Conservation (phyloP, 352 stramenopile genomes). For the Phytophthora macrochlamydospora region DNA sequence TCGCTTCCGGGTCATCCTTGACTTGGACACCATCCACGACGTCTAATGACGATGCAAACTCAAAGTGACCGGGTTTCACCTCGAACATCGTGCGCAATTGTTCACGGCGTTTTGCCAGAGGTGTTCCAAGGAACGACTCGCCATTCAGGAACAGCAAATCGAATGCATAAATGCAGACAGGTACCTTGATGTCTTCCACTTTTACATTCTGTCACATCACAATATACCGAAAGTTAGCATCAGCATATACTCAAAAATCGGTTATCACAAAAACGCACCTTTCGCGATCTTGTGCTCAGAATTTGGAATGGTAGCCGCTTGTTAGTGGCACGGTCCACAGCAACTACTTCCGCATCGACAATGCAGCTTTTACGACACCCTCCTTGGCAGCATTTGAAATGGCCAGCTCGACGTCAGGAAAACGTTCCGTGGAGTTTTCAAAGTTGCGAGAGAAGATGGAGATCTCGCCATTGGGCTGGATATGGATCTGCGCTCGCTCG, state of each 20-base stretch:
- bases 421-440: constrained; percentile 98
- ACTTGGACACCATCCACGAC: constrained; percentile 86
- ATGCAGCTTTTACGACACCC: constrained; percentile 91
- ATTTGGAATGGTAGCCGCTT: constrained; percentile 99
- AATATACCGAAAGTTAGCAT: too few species aligned
- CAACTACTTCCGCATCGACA: constrained; percentile 99
- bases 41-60: constrained; percentile 94
- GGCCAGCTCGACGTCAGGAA: constrained; percentile 90
- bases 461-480: constrained; percentile 86
- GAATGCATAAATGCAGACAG: constrained; percentile 96
- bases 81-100: constrained; percentile 94
- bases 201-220: constrained; percentile 61
- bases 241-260: too few species aligned
- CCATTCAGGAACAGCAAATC: constrained; percentile 99
- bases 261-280: constrained; percentile 37
- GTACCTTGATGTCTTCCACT: constrained; percentile 91
- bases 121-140: constrained; percentile 91
- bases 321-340: constrained; percentile 95
- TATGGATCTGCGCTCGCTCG: constrained; percentile 97
- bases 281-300: constrained; percentile 96
- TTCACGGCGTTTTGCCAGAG: constrained; percentile 90
- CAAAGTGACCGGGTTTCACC: constrained; percentile 92
- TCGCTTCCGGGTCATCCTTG: constrained; percentile 88
- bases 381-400: constrained; percentile 69
- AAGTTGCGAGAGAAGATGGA: constrained; percentile 99